Percentiles rank a stretch among this genome's conserved stretches.
These are phyloP conservation scores for Hypoxylon perforatum DNA, from an alignment of 495 filamentous ascomycete genomes.

Conservation along the genomic window DNA sequence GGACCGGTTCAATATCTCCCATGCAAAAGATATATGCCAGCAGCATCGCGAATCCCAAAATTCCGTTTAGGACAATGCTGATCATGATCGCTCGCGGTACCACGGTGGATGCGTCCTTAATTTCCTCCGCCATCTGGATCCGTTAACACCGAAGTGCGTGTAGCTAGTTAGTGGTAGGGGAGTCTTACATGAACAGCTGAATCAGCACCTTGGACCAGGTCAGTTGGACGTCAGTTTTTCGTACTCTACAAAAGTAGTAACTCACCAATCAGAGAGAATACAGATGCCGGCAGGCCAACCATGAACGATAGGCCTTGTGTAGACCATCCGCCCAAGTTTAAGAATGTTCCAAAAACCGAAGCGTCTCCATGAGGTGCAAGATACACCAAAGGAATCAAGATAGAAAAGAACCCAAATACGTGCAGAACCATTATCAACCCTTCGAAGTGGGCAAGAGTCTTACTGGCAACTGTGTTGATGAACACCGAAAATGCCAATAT, in stretches of 20 bases:
- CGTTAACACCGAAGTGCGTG: no score
- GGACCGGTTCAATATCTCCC: conserved; percentile 57
- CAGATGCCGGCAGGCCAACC: neutral
- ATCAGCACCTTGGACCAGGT: neutral
- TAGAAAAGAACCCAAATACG: neutral
- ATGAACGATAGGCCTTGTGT: neutral
- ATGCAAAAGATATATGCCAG: conserved; percentile 65
- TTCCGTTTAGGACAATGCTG: conserved; percentile 60
- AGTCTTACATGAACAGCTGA: neutral
- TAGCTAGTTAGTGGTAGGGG: no score
- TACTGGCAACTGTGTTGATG: neutral
- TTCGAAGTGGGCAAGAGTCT: neutral
- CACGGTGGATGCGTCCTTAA: conserved; percentile 64
- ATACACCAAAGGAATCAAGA: neutral
- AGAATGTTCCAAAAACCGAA: neutral
- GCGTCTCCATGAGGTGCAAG: neutral
- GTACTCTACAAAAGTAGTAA: neutral
- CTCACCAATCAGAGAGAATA: neutral
- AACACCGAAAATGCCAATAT: neutral
- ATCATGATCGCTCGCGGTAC: conserved; percentile 67
- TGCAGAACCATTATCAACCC: neutral
- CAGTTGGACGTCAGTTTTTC: no score
- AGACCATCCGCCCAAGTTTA: neutral
- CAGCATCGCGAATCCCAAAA: conserved; percentile 63
- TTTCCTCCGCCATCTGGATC: conserved; percentile 67